These are phyloP conservation scores for Lasiodiplodia gonubiensis DNA, from an alignment of 2,329 filamentous ascomycete species.

Conservation along the genomic window DNA sequence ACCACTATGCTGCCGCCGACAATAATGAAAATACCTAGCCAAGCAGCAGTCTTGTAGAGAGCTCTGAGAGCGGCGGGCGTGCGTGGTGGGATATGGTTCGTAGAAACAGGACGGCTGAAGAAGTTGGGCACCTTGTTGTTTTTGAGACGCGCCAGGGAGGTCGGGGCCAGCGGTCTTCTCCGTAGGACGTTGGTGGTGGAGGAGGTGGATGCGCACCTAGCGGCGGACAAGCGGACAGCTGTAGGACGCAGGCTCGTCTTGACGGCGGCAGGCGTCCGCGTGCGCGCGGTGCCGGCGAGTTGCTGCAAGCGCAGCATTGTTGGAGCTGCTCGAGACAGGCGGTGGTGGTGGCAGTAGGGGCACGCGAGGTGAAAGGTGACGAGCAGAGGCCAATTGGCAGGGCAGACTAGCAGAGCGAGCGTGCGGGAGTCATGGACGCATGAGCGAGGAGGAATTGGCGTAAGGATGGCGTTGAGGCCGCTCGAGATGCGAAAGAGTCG, in stretches of 20 bases:
- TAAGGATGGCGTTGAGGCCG: constrained; percentile 9
- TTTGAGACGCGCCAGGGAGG: constrained; percentile 5
- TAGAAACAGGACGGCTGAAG: constrained; percentile 36
- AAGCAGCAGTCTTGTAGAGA: constrained; percentile 71
- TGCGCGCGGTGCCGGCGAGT: constrained; percentile 23
- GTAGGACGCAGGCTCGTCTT: not conserved
- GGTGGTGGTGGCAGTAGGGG: not conserved
- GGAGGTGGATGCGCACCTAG: constrained; percentile 15
- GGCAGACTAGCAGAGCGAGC: constrained; percentile 4
- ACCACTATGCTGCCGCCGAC: constrained; percentile 72
- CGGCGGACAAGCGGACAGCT: not conserved
- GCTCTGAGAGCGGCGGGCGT: constrained; percentile 55
- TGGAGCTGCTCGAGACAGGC: not conserved
- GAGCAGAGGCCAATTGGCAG: constrained; percentile 8
- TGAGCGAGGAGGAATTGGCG: constrained; percentile 5
- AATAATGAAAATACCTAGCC: constrained; percentile 75
- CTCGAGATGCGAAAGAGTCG: not conserved
- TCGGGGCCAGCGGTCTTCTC: constrained; percentile 18
- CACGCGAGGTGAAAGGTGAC: not conserved
- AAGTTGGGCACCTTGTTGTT: constrained; percentile 14
- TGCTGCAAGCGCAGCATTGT: constrained; percentile 29
- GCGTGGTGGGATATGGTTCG: constrained; percentile 40
- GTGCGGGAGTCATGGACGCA: constrained; percentile 13
- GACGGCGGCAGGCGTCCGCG: not conserved
- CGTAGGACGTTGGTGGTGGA: not conserved